These are phyloP conservation scores for Cladophialophora carrionii DNA, from an alignment of 2,329 filamentous ascomycete species.

Conservation along the genomic window DNA sequence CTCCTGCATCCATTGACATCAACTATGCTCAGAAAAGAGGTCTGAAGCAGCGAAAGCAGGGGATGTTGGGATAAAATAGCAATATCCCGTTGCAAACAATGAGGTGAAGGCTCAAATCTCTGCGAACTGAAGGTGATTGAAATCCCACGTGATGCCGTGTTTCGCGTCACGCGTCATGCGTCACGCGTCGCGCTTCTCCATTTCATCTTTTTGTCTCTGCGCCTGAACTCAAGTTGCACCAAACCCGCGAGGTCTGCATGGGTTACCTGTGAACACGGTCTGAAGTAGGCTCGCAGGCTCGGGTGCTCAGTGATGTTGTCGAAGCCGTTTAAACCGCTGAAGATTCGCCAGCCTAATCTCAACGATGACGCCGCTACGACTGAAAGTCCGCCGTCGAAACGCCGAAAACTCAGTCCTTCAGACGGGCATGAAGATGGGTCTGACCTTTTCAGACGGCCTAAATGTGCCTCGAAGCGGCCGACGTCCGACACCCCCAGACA, in stretches of 20 bases:
- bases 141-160: not conserved
- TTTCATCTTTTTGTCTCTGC: not conserved
- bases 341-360: slow-evolving; percentile 44
- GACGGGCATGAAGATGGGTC: slow-evolving; percentile 1
- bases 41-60: too few relatives aligned
- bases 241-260: not conserved
- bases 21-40: not conserved
- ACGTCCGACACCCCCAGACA: slow-evolving; percentile 5
- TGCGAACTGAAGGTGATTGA: not conserved
- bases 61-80: not conserved
- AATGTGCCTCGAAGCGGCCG: not conserved
- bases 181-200: not conserved
- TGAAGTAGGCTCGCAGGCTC: not conserved
- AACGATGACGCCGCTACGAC: slow-evolving; percentile 23
- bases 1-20: not conserved
- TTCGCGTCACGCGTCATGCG: not conserved
- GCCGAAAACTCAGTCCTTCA: slow-evolving; percentile 42
- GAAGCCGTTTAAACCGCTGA: slow-evolving; percentile 53
- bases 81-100: not conserved
- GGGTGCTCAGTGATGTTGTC: slow-evolving; percentile 44
- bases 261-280: not conserved
- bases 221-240: not conserved
- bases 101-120: too few relatives aligned
- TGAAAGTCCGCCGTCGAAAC: slow-evolving; percentile 42
- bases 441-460: not conserved